These are phyloP conservation scores for Iris pallida DNA, from an alignment of 116 monocot genomes.

Conservation along the genomic window DNA sequence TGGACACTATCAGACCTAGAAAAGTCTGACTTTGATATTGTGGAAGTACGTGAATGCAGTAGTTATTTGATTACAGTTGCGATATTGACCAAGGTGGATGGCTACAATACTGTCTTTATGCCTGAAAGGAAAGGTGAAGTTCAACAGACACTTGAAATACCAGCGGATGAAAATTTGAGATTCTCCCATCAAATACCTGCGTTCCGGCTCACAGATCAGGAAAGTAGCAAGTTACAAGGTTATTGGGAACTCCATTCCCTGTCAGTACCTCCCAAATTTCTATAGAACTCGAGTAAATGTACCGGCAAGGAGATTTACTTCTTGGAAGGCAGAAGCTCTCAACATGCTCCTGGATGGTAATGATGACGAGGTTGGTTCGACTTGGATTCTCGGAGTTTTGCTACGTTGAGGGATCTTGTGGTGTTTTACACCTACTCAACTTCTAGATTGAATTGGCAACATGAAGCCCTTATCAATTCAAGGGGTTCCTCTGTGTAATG, in stretches of 20 bases:
- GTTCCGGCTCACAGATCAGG: constrained; percentile 42
- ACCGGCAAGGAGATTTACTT: too few species aligned
- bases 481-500: too few species aligned
- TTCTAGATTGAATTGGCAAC: too few species aligned
- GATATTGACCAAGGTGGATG: constrained; percentile 37
- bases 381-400: too few species aligned
- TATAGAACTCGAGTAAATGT: too few species aligned
- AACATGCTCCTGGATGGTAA: too few species aligned
- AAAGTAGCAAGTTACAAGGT: constrained; percentile 31
- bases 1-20: constrained; percentile 36
- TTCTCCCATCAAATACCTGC: constrained; percentile 76
- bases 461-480: too few species aligned
- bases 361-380: too few species aligned
- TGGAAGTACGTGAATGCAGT: constrained; percentile 30
- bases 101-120: constrained; percentile 46
- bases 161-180: constrained; percentile 25
- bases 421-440: too few species aligned
- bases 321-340: too few species aligned
- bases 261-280: constrained; percentile 25
- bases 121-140: background rate
- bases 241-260: constrained; percentile 64
- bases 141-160: constrained; percentile 20
- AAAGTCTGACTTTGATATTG: constrained; percentile 49
- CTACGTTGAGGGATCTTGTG: too few species aligned
- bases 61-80: constrained; percentile 2